A percentile compares a stretch with the other conserved stretches of the same genome.
Conservation (phyloP, 495 filamentous ascomycete genomes). For the Trichoderma gamsii region DNA sequence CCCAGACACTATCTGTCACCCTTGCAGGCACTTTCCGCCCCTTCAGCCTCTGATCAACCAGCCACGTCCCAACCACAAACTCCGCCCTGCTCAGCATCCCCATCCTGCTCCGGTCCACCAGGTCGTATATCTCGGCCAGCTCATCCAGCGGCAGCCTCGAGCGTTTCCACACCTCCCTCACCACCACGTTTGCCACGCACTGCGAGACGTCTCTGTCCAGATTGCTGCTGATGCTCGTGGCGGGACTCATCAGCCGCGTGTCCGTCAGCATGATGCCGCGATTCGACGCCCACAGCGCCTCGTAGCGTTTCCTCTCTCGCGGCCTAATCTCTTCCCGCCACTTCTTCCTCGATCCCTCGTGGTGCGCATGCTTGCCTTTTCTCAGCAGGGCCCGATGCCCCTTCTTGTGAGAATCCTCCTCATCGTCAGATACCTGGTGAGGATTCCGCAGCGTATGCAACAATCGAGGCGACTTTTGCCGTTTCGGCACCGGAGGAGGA, state of each 20-base stretch:
- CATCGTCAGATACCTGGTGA: conserved; percentile 52
- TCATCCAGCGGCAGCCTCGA: conserved; percentile 61
- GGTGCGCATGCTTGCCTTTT: conserved; percentile 64
- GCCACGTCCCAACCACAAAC: conserved; percentile 94
- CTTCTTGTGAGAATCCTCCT: conserved; percentile 39
- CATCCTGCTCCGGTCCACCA: conserved; percentile 62
- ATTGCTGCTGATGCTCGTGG: conserved; percentile 1
- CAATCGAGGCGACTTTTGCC: conserved; percentile 40
- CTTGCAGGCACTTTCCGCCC: conserved; percentile 78
- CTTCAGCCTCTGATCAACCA: conserved; percentile 83
- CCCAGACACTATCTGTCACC: conserved; percentile 81
- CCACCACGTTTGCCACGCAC: conserved; percentile 70
- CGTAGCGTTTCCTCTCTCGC: conserved; percentile 81
- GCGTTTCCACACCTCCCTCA: conserved; percentile 78
- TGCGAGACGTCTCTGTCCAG: conserved; percentile 29
- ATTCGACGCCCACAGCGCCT: conserved; percentile 95
- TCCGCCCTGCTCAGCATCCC: conserved; percentile 67
- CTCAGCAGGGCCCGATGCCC: conserved; percentile 38
- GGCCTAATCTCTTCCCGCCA: conserved; percentile 75
- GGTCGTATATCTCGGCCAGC: conserved; percentile 76
- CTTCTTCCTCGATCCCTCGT: conserved; percentile 78
- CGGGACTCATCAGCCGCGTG: conserved; percentile 2
- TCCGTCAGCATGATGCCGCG: conserved; percentile 53
- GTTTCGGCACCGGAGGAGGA: conserved; percentile 20
- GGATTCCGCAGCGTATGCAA: conserved; percentile 69